Conservation (phyloP, 768 basidiomycete genomes). For the Trametes elegans region DNA sequence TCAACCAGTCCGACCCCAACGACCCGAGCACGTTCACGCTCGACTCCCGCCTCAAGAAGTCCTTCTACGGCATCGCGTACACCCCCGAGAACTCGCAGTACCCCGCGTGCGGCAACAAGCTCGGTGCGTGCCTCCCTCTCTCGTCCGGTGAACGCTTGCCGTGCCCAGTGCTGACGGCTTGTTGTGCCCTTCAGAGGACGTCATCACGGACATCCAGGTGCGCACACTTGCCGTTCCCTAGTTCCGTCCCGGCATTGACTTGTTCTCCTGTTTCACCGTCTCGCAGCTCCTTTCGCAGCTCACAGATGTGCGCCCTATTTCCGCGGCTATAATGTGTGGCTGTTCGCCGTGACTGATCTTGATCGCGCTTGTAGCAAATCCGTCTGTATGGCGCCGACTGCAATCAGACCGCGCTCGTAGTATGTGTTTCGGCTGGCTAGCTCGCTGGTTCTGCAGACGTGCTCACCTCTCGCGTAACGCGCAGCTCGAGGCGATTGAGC, state of each 20-base stretch:
- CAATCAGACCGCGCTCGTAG: slow-evolving; percentile 76
- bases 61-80: slow-evolving; percentile 87
- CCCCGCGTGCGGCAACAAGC: slow-evolving; percentile 62
- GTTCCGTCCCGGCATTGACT: neutral
- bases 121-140: slow-evolving; percentile 30
- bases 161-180: neutral
- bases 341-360: no score
- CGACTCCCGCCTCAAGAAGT: slow-evolving; percentile 63
- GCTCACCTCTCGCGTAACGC: neutral
- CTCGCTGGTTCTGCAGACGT: neutral
- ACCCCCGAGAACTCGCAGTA: slow-evolving; percentile 74
- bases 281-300: slow-evolving; percentile 78
- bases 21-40: slow-evolving; percentile 80
- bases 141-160: neutral
- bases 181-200: slow-evolving; percentile 37
- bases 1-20: slow-evolving; percentile 45
- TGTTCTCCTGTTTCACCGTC: slow-evolving; percentile 8
- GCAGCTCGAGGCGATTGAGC: slow-evolving; percentile 83
- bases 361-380: slow-evolving; percentile 42
- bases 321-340: neutral
- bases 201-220: slow-evolving; percentile 77
- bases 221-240: slow-evolving; percentile 5
- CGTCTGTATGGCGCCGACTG: slow-evolving; percentile 89
- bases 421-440: slow-evolving; percentile 36
- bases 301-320: slow-evolving; percentile 49